A percentile compares a stretch with the other conserved stretches of the same genome.
phyloP scores from a whole-genome alignment of 495 filamentous ascomycete genomes.

The Xylaria bambusicola region DNA sequence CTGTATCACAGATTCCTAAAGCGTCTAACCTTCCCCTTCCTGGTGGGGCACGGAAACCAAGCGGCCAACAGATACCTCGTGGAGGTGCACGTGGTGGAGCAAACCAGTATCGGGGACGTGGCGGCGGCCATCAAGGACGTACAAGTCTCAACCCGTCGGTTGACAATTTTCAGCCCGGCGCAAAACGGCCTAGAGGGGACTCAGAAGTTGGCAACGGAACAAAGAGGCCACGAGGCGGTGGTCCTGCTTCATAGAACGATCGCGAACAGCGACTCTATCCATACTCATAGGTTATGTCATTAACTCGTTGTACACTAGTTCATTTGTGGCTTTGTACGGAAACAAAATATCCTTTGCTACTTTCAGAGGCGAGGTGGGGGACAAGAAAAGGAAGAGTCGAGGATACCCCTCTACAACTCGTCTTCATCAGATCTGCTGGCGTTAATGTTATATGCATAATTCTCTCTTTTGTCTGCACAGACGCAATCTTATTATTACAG shows the following conservation, averaged over 20 bases:
- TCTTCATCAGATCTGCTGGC: neutral
- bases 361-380: neutral
- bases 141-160: conserved; percentile 49
- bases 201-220: conserved; percentile 48
- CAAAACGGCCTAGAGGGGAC: conserved; percentile 67
- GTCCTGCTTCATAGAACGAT: conserved; percentile 12
- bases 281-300: neutral
- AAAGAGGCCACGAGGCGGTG: conserved; percentile 38
- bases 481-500: neutral
- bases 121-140: conserved; percentile 43
- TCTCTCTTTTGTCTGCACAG: conserved; percentile 7
- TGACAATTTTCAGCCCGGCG: conserved; percentile 66
- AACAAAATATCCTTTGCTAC: neutral
- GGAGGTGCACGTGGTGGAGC: conserved; percentile 32
- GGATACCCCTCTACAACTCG: neutral
- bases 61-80: conserved; percentile 29
- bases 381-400: neutral
- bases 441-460: neutral
- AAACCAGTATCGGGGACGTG: conserved; percentile 29
- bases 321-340: conserved; percentile 1
- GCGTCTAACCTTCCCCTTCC: conserved; percentile 31
- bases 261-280: neutral
- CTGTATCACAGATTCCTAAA: conserved; percentile 29
- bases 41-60: conserved; percentile 27
- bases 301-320: conserved; percentile 1